Percentiles rank a stretch among this genome's conserved stretches.
Evolutionary conservation across 2,329 filamentous ascomycete genomes (phyloP).

Genomic region (Elsinoe fawcettii): DNA sequence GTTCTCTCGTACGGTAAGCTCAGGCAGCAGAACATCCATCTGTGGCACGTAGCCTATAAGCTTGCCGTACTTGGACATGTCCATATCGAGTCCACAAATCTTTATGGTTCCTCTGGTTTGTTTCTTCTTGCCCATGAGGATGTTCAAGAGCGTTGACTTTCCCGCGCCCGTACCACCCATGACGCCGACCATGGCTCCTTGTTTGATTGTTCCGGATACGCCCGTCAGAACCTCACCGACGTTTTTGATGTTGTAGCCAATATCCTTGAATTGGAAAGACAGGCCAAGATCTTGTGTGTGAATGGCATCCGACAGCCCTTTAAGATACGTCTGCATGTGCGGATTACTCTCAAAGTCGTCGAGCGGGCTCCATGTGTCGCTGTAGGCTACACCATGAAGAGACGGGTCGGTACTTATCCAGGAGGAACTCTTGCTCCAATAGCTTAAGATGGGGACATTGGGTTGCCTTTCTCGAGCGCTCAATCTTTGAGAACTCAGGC

Average conservation of each 20-base stretch:
- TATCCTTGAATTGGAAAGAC: conserved; percentile 45
- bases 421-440: conserved; percentile 15
- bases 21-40: conserved; percentile 52
- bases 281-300: conserved; percentile 46
- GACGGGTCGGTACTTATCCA: not conserved
- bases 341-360: conserved; percentile 24
- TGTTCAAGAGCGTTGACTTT: conserved; percentile 53
- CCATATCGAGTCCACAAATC: conserved; percentile 42
- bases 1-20: conserved; percentile 55
- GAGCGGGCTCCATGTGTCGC: conserved; percentile 15
- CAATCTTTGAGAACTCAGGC: conserved; percentile 2
- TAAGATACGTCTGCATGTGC: conserved; percentile 40
- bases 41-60: conserved; percentile 56
- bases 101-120: conserved; percentile 45
- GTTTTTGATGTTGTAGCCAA: conserved; percentile 28
- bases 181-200: conserved; percentile 50
- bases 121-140: conserved; percentile 52
- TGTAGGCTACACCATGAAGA: not conserved
- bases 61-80: conserved; percentile 48
- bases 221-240: conserved; percentile 42
- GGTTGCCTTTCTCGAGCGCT: conserved; percentile 15
- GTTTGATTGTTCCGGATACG: conserved; percentile 48
- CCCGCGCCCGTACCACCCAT: conserved; percentile 55
- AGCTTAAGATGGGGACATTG: conserved; percentile 26
- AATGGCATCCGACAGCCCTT: conserved; percentile 47